Evolutionary conservation across 139 green algal genomes (phyloP).

Genomic region (Chlorella sp.): DNA sequence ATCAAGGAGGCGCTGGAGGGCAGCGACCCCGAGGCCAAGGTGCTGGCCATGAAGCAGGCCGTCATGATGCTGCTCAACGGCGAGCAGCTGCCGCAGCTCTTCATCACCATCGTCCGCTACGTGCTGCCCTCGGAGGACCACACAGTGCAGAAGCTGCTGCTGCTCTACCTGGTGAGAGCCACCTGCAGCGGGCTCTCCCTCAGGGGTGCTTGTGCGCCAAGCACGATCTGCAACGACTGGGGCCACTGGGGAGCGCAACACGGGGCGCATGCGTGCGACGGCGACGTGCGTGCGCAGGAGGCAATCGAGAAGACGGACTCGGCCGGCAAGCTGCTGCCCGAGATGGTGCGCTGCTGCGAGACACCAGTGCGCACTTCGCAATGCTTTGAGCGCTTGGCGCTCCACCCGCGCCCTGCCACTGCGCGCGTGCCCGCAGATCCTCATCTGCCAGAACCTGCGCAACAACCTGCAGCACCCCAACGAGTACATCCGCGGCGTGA

Average conservation of each 20-base stretch:
- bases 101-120: constrained; percentile 99
- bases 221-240: too few species aligned
- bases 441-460: constrained; percentile 99
- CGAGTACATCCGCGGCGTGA: constrained; percentile 95
- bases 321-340: constrained; percentile 91
- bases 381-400: too few species aligned
- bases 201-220: not conserved
- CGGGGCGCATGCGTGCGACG: too few species aligned
- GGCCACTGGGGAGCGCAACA: too few species aligned
- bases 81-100: constrained; percentile 91
- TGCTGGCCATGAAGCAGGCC: constrained; percentile 91
- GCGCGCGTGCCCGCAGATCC: constrained; percentile 91
- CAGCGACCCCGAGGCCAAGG: constrained; percentile 73
- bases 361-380: too few species aligned
- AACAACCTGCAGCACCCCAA: constrained; percentile 99
- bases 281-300: constrained; percentile 83
- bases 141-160: constrained; percentile 95
- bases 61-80: constrained; percentile 90
- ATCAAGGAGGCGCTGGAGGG: constrained; percentile 93
- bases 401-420: too few species aligned
- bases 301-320: constrained; percentile 98
- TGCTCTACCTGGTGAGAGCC: constrained; percentile 89
- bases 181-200: too few species aligned
- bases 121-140: constrained; percentile 97
- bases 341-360: constrained; percentile 80